phyloP scores from a whole-genome alignment of 2,329 filamentous ascomycete species.

The Aspergillus terreus region DNA sequence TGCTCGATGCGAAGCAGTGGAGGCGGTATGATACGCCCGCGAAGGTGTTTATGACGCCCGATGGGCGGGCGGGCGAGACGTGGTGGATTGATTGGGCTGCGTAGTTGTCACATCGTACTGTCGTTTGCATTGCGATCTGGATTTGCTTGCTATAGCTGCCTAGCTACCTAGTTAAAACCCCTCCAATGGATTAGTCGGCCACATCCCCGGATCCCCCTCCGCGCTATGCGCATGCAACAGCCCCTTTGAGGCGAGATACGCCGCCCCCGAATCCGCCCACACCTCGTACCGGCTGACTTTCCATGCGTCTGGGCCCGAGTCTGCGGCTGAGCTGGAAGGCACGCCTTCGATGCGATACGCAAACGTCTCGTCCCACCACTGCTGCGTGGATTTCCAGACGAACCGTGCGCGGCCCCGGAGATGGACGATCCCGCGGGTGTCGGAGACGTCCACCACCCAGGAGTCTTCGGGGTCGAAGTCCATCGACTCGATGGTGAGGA shows the following conservation, averaged over 20 bases:
- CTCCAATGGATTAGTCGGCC: too few species aligned
- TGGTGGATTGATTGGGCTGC: constrained; percentile 46
- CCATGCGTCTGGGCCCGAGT: constrained; percentile 6
- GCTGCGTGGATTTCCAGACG: constrained; percentile 28
- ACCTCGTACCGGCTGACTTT: constrained; percentile 40
- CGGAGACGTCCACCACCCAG: constrained; percentile 36
- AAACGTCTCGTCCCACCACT: constrained; percentile 42
- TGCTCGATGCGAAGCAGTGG: constrained; percentile 42
- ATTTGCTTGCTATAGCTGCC: background rate
- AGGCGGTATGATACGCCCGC: constrained; percentile 35
- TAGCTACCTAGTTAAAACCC: too few species aligned
- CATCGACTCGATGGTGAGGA: constrained; percentile 35
- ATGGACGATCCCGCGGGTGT: constrained; percentile 23
- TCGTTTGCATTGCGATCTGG: background rate
- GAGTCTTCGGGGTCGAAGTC: constrained; percentile 30
- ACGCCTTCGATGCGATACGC: constrained; percentile 36
- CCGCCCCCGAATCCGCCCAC: constrained; percentile 45
- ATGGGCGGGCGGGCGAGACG: constrained; percentile 44
- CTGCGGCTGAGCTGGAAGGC: background rate
- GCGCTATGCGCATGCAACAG: constrained; percentile 5
- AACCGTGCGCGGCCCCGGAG: constrained; percentile 35
- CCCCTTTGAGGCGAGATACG: constrained; percentile 36
- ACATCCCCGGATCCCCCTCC: too few species aligned
- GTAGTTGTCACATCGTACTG: background rate
- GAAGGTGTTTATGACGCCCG: constrained; percentile 48